phyloP scores from a whole-genome alignment of 2,329 filamentous ascomycete species.

The Penicillium concentricum region DNA sequence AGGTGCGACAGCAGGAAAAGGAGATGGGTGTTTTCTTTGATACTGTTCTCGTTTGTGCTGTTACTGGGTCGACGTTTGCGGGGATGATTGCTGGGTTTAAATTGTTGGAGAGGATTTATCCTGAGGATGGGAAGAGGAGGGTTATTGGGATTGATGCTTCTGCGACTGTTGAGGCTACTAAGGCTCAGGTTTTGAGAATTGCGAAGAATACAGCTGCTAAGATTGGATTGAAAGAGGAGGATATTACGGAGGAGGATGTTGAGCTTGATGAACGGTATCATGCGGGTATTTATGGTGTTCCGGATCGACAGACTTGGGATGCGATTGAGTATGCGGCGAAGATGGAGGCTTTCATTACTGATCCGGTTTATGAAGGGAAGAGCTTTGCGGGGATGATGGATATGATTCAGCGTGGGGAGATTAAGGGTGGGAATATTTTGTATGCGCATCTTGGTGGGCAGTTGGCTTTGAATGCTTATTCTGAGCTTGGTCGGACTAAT shows the following conservation, averaged over 20 bases:
- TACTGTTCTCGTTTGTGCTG: slow-evolving; percentile 66
- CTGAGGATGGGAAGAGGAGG: slow-evolving; percentile 45
- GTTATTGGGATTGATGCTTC: slow-evolving; percentile 68
- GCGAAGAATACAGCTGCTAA: slow-evolving; percentile 61
- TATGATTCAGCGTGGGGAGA: slow-evolving; percentile 62
- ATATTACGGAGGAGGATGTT: slow-evolving; percentile 63
- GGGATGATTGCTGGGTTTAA: slow-evolving; percentile 74
- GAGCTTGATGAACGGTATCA: slow-evolving; percentile 65
- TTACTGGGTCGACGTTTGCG: slow-evolving; percentile 68
- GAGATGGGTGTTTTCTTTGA: slow-evolving; percentile 65
- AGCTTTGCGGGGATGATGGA: slow-evolving; percentile 70
- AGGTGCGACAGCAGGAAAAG: slow-evolving; percentile 64
- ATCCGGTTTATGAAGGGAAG: slow-evolving; percentile 76
- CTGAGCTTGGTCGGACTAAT: slow-evolving; percentile 37
- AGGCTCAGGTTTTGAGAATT: slow-evolving; percentile 65
- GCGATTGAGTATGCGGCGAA: slow-evolving; percentile 67
- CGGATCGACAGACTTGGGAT: slow-evolving; percentile 63
- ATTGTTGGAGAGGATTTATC: slow-evolving; percentile 54
- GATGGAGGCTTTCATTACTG: slow-evolving; percentile 71
- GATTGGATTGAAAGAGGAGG: slow-evolving; percentile 60
- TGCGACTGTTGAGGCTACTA: slow-evolving; percentile 60
- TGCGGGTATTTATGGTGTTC: slow-evolving; percentile 66
- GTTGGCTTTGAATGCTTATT: slow-evolving; percentile 68
- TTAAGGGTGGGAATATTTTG: slow-evolving; percentile 63
- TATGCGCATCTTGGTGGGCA: slow-evolving; percentile 72